Evolutionary conservation across 257 asterid genomes (phyloP).

Genomic region (Orobanche coerulescens): DNA sequence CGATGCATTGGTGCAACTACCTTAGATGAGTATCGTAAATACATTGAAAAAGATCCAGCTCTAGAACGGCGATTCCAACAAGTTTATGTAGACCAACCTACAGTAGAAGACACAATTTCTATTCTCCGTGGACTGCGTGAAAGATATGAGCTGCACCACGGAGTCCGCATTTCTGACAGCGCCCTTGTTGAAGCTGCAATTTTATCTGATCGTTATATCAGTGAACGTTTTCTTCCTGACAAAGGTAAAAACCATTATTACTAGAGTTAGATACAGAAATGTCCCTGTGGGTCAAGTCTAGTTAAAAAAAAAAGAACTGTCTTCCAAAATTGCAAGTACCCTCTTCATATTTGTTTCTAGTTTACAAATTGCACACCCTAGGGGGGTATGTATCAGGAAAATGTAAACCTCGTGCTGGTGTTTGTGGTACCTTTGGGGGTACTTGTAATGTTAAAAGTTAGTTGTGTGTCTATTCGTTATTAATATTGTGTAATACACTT

Average conservation of each 20-base stretch:
- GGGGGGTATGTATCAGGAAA: neutral
- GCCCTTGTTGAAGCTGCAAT: constrained; percentile 94
- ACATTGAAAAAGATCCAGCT: constrained; percentile 91
- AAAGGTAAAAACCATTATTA: constrained; percentile 45
- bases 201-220: constrained; percentile 84
- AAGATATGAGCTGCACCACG: constrained; percentile 94
- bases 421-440: no score
- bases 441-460: no score
- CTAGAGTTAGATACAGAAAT: neutral
- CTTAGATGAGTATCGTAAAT: constrained; percentile 85
- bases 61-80: constrained; percentile 95
- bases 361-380: neutral
- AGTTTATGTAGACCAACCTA: constrained; percentile 88
- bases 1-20: constrained; percentile 98
- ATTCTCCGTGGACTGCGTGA: constrained; percentile 93
- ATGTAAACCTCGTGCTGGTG: neutral
- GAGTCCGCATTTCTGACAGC: constrained; percentile 85
- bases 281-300: neutral
- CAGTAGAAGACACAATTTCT: constrained; percentile 83
- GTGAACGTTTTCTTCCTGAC: constrained; percentile 91
- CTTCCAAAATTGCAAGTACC: neutral
- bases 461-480: no score
- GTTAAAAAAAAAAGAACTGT: no score
- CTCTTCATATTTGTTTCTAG: neutral
- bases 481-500: neutral